These are phyloP conservation scores for Fusarium marasasianum DNA, from an alignment of 2,329 filamentous ascomycete genomes.

Conservation along the genomic window DNA sequence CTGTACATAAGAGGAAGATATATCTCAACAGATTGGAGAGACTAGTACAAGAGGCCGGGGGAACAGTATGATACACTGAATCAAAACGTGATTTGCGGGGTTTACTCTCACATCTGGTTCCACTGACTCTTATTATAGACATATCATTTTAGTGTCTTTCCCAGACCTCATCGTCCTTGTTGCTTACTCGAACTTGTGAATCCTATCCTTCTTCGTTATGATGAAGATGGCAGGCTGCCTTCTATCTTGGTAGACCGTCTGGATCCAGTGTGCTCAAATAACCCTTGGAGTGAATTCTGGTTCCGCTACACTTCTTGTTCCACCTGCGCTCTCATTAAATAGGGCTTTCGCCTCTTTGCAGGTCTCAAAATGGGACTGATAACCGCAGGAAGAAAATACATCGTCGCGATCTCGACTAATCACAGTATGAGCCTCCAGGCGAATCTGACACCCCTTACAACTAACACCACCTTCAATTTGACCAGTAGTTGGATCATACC, in stretches of 20 bases:
- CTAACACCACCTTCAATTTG: background rate
- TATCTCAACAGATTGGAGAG: conserved; percentile 30
- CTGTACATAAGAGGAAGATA: conserved; percentile 30
- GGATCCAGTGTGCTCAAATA: background rate
- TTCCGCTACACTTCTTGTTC: background rate
- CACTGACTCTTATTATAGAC: accelerated
- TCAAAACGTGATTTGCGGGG: background rate
- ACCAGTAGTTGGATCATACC: background rate
- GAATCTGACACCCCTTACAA: background rate
- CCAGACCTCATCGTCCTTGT: accelerated
- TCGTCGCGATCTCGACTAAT: background rate
- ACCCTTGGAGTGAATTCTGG: background rate
- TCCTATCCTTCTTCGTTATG: accelerated
- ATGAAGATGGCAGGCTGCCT: background rate
- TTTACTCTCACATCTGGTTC: background rate
- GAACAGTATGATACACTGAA: background rate
- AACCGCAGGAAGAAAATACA: background rate
- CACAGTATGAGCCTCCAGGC: accelerated
- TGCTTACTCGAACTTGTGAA: accelerated
- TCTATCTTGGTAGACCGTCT: background rate
- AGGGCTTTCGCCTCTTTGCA: background rate
- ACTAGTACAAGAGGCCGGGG: background rate
- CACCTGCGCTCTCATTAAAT: accelerated
- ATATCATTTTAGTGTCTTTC: background rate
- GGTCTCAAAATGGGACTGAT: background rate